Conservation (phyloP, 2,329 filamentous ascomycete species). For the Colletotrichum caudatum region DNA sequence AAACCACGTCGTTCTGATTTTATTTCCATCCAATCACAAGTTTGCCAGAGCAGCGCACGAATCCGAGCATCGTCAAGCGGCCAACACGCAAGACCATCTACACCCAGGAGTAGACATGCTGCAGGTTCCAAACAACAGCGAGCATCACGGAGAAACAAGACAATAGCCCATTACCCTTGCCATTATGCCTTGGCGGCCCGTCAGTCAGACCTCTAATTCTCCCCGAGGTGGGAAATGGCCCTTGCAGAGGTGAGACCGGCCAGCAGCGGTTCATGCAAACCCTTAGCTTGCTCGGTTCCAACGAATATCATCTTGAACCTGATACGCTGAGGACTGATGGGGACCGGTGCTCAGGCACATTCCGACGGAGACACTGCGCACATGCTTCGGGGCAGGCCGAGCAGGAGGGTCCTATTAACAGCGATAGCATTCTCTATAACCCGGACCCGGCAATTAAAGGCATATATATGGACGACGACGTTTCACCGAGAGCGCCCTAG, state of each 20-base stretch:
- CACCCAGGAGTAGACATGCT: not conserved
- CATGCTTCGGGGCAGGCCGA: not conserved
- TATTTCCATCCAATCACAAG: not conserved
- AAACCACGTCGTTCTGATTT: not conserved
- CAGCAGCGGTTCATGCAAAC: not conserved
- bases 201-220: constrained; percentile 34
- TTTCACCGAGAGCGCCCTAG: too few relatives aligned
- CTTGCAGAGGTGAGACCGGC: constrained; percentile 20
- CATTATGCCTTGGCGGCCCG: not conserved
- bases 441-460: not conserved
- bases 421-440: not conserved
- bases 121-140: not conserved
- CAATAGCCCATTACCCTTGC: constrained; percentile 10
- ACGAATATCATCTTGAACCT: too few relatives aligned
- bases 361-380: not conserved
- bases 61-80: not conserved
- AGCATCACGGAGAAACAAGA: not conserved
- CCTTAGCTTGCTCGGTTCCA: not conserved
- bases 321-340: not conserved
- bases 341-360: not conserved
- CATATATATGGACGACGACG: not conserved
- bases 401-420: not conserved
- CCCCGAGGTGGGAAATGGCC: constrained; percentile 6
- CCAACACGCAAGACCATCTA: not conserved
- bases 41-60: not conserved